Evolutionary conservation across 805 yeast genomes (phyloP).

Genomic region (Metschnikowia matae): DNA sequence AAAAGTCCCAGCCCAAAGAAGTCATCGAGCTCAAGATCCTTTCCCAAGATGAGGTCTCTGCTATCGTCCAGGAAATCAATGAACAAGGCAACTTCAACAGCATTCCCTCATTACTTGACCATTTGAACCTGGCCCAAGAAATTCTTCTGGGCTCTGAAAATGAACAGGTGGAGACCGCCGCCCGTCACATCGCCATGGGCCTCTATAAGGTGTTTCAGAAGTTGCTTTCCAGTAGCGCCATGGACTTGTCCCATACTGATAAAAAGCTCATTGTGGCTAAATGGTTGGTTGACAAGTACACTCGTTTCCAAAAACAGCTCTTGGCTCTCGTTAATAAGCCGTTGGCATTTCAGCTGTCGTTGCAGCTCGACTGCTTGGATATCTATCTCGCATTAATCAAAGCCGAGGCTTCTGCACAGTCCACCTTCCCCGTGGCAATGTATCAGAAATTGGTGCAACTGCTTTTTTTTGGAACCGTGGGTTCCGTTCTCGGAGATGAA

Average conservation of each 20-base stretch:
- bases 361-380: conserved; percentile 54
- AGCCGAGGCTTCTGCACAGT: conserved; percentile 50
- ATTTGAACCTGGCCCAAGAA: conserved; percentile 25
- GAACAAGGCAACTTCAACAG: conserved; percentile 54
- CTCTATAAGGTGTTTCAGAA: conserved; percentile 47
- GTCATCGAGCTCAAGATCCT: conserved; percentile 11
- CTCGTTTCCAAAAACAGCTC: conserved; percentile 45
- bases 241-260: conserved; percentile 33
- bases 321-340: conserved; percentile 37
- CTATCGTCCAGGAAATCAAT: conserved; percentile 27
- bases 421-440: conserved; percentile 58
- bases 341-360: conserved; percentile 43
- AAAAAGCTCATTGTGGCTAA: conserved; percentile 47
- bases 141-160: conserved; percentile 17
- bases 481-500: conserved; percentile 43
- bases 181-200: conserved; percentile 39
- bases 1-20: conserved; percentile 1
- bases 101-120: conserved; percentile 44
- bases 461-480: conserved; percentile 28
- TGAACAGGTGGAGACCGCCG: conserved; percentile 25
- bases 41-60: conserved; percentile 20
- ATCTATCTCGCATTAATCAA: conserved; percentile 51
- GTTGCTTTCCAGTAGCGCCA: conserved; percentile 39
- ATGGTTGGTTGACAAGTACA: conserved; percentile 63
- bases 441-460: conserved; percentile 40